phyloP scores from a whole-genome alignment of 2,329 filamentous ascomycete genomes.

The Neoarthrinium moseri region DNA sequence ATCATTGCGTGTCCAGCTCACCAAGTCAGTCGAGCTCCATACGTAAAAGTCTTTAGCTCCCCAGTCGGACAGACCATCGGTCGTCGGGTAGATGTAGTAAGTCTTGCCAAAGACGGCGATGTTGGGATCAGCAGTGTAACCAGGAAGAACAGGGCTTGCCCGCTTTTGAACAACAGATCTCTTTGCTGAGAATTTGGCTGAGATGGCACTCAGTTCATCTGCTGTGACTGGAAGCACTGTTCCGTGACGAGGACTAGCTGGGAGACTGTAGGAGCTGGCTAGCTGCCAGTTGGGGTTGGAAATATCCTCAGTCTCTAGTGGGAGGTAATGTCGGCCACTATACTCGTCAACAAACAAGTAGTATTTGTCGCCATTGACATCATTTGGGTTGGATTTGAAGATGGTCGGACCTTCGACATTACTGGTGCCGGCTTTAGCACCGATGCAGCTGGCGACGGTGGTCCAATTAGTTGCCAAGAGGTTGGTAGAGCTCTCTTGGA shows the following conservation, averaged over 20 bases:
- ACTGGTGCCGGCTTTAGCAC: slow-evolving; percentile 44
- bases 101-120: slow-evolving; percentile 40
- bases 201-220: slow-evolving; percentile 36
- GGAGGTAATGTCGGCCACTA: slow-evolving; percentile 48
- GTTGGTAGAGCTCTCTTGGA: slow-evolving; percentile 45
- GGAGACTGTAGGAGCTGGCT: slow-evolving; percentile 42
- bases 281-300: slow-evolving; percentile 47
- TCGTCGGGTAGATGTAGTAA: slow-evolving; percentile 48
- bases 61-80: slow-evolving; percentile 44
- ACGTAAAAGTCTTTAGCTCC: slow-evolving; percentile 44
- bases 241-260: slow-evolving; percentile 49
- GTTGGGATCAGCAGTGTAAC: slow-evolving; percentile 45
- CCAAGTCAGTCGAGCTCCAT: slow-evolving; percentile 44
- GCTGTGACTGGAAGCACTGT: slow-evolving; percentile 52
- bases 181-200: slow-evolving; percentile 13
- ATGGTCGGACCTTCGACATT: slow-evolving; percentile 51
- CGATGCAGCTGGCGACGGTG: slow-evolving; percentile 46
- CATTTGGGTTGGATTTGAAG: slow-evolving; percentile 48
- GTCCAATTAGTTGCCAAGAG: slow-evolving; percentile 44
- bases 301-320: slow-evolving; percentile 49
- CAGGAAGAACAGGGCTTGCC: slow-evolving; percentile 34
- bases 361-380: slow-evolving; percentile 50
- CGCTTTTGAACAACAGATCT: slow-evolving; percentile 11
- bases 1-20: slow-evolving; percentile 37
- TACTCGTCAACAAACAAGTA: slow-evolving; percentile 58